phyloP scores from a whole-genome alignment of 176 grass and related monocot genomes.

The Ensete ventricosum region DNA sequence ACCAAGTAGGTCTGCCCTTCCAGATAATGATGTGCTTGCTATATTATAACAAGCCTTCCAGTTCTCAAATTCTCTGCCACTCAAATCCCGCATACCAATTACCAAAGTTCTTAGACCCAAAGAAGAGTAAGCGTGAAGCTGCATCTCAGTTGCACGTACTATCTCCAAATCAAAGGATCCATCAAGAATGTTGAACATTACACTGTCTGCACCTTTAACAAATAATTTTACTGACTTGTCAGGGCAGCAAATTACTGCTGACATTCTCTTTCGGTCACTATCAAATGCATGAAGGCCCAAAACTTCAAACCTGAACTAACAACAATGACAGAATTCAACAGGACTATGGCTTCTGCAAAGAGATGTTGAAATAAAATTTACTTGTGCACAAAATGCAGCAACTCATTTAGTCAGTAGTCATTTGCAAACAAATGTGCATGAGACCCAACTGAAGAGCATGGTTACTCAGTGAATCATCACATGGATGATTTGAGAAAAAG shows the following conservation, averaged over 20 bases:
- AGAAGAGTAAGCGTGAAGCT: slow-evolving; percentile 67
- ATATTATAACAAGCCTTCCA: slow-evolving; percentile 56
- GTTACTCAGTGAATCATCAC: too few relatives aligned
- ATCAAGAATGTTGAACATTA: slow-evolving; percentile 55
- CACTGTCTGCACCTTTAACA: slow-evolving; percentile 83
- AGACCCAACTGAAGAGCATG: too few relatives aligned
- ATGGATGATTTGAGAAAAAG: too few relatives aligned
- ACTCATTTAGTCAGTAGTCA: too few relatives aligned
- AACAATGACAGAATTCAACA: too few relatives aligned
- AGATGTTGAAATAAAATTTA: neutral
- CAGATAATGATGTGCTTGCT: slow-evolving; percentile 58
- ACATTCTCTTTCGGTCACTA: slow-evolving; percentile 41
- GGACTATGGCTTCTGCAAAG: neutral
- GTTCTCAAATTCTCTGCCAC: slow-evolving; percentile 38
- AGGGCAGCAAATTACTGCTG: slow-evolving; percentile 63
- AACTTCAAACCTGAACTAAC: slow-evolving; percentile 48
- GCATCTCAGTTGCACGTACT: slow-evolving; percentile 44
- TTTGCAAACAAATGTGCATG: too few relatives aligned
- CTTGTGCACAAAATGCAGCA: too few relatives aligned
- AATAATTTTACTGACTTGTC: slow-evolving; percentile 64
- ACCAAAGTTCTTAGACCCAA: slow-evolving; percentile 74
- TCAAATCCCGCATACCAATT: slow-evolving; percentile 46
- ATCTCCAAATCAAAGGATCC: slow-evolving; percentile 38
- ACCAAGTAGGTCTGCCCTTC: slow-evolving; percentile 44
- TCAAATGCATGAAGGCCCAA: slow-evolving; percentile 80